Conservation (phyloP, 768 basidiomycete species). For the Podaxis mareebaensis region DNA sequence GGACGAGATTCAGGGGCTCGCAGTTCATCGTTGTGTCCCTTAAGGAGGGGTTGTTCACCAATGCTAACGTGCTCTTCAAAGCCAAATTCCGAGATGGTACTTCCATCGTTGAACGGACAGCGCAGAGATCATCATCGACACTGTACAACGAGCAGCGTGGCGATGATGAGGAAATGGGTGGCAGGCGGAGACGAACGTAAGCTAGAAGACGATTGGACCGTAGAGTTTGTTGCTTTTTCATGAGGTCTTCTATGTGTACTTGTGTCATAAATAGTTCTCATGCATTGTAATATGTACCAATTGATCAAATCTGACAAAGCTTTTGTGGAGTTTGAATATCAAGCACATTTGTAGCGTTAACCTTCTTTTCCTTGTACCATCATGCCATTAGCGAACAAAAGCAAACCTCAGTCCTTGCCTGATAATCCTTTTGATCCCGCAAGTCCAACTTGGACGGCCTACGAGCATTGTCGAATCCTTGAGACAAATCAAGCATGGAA, state of each 20-base stretch:
- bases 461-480: background rate
- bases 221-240: slow-evolving; percentile 2
- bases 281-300: slow-evolving; percentile 25
- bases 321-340: too few species aligned
- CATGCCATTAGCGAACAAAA: background rate
- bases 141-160: slow-evolving; percentile 36
- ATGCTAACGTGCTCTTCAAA: slow-evolving; percentile 94
- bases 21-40: slow-evolving; percentile 98
- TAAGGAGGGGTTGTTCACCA: slow-evolving; percentile 96
- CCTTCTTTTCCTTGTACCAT: background rate
- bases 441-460: background rate
- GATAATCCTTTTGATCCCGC: background rate
- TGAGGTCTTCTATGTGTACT: slow-evolving; percentile 19
- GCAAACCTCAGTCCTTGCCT: background rate
- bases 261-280: slow-evolving; percentile 26
- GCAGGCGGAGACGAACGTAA: slow-evolving; percentile 29
- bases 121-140: slow-evolving; percentile 60
- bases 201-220: slow-evolving; percentile 6
- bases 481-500: background rate
- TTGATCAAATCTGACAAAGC: too few species aligned
- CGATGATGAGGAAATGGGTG: slow-evolving; percentile 29
- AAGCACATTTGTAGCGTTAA: too few species aligned
- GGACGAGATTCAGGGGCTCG: slow-evolving; percentile 95
- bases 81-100: slow-evolving; percentile 95
- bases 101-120: slow-evolving; percentile 83